phyloP scores from a whole-genome alignment of 169 alveolate species.

The Cyclospora cayetanensis region DNA sequence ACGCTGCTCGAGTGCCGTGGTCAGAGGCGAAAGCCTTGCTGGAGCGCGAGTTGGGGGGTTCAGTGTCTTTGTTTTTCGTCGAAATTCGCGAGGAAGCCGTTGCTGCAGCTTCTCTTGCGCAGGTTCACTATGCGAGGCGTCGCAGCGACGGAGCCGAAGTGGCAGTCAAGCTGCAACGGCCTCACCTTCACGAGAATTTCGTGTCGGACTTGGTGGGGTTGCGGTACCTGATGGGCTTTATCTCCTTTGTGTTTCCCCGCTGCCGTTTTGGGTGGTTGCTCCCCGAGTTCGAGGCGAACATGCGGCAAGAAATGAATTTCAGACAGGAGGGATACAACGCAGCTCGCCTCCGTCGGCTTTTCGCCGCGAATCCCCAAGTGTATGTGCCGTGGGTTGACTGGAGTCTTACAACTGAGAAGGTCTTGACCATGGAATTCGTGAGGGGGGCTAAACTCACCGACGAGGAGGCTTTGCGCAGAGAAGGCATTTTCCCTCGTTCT shows the following conservation, averaged over 20 bases:
- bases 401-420: constrained; percentile 73
- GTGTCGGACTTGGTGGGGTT: background rate
- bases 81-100: constrained; percentile 74
- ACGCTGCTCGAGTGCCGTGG: constrained; percentile 68
- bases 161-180: constrained; percentile 82
- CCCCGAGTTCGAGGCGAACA: constrained; percentile 48
- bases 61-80: constrained; percentile 60
- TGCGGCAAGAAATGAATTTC: constrained; percentile 33
- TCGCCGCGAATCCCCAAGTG: background rate
- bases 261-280: constrained; percentile 23
- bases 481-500: constrained; percentile 11
- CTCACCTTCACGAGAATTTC: constrained; percentile 67
- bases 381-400: constrained; percentile 72
- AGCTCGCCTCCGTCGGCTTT: background rate
- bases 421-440: constrained; percentile 82
- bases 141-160: constrained; percentile 76
- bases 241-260: constrained; percentile 8
- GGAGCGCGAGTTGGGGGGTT: constrained; percentile 72
- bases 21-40: constrained; percentile 60
- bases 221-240: background rate
- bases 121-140: constrained; percentile 80
- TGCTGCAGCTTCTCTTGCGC: constrained; percentile 83
- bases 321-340: constrained; percentile 33
- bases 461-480: constrained; percentile 64
- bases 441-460: constrained; percentile 81